Evolutionary conservation across 202 grass and related monocot species (phyloP), one percentile per base, ranked within the genome.

Genomic region (Schoenoplectus triqueter): DNA sequence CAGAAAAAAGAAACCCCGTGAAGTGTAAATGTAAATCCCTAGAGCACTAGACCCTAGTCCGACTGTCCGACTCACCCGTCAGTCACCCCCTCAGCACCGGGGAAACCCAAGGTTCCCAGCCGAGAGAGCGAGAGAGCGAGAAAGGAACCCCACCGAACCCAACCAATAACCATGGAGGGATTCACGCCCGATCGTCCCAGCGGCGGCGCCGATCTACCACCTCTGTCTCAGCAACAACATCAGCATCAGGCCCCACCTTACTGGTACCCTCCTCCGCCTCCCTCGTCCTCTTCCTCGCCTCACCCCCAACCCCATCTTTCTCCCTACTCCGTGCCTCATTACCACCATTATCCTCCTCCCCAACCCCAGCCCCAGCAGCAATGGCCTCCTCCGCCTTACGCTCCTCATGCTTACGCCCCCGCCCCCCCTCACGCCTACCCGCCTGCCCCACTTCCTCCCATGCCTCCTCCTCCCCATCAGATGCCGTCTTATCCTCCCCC

Each of bases 201-300:
- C 69, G 55, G 57, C 57, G 47, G 19, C 57, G 62, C 48, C 42
- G 72, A 48, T 68, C 42, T 55, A 65, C 64, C 56, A 2, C 72
- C 57, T 6, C 72, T 10, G 6, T 11, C 80, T 67, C 80, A 6
- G 20, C 80, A 31, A 31, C 31, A 31, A 1, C 56, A 85, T 11
- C 83, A 48, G 1, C 82, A 84, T 10, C 84, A 60, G 21, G 21
- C 45, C 15, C 73, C 1, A 14, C 61, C 59, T 46, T 79, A 69
- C 49, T 86, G 74, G 74, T 80, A 70, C 54, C 84, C 73, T 56
- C 84, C 84, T 41, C 73, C 84, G 5, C 73, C 83, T 51, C 14
- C 68, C 3, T 1, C 73, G 54, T 14, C 56, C 7, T 18, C 50
- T 61, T 48, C 48, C 52, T 39, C 83, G 10, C 73, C 83, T 66